Evolutionary conservation across 768 basidiomycete species (phyloP), one percentile per base, ranked within the genome.

Genomic region (Naematelia aurantialba): DNA sequence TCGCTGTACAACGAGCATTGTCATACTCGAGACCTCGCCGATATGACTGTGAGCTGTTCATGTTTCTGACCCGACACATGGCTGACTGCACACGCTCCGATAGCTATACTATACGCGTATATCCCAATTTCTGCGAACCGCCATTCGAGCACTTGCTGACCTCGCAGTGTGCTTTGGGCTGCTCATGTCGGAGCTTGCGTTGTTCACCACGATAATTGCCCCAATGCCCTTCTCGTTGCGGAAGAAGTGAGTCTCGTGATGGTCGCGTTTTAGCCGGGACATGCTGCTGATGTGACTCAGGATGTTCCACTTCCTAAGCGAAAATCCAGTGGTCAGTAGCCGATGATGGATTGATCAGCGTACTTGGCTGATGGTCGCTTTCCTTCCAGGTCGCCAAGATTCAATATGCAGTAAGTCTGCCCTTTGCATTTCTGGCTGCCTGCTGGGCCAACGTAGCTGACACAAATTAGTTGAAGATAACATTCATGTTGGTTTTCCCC

Each of bases 201-300:
- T 76, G 17, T 76, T 76, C 61, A 52, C 56, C n/a, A 70, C 74
- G 3, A 75, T 76, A 47, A 65, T 76, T n/a, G 72, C 70, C 8
- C 91, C 91, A 2, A 81, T 94, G n/a, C 91, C 91, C 1, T 87
- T 89, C 76, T 75, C 80, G 4, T 65, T 90, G 62, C 84, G 77
- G 52, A 78, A 78, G 62, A 77, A 67, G 74, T 75, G 58, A 46
- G 75, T 65, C 21, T 25, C n/a, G 42, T 5, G 29, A 10, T 54
- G n/a, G 8, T 39, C 8, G 34, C 34, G 8, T 8, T 39, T 39
- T 17, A 39, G 34, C 17, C 8, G 17, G 34, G 8, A 39, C 17
- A 17, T 8, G 8, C 34, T 39, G 29, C 34, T 47, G 30, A 30
- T 11, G 42, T 21, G 44, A 50, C 51, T 3, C 48, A 74, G 72